Percentiles rank a stretch among this genome's conserved stretches.
Conservation (phyloP, 2,329 filamentous ascomycete species). For the Phoma sp. region DNA sequence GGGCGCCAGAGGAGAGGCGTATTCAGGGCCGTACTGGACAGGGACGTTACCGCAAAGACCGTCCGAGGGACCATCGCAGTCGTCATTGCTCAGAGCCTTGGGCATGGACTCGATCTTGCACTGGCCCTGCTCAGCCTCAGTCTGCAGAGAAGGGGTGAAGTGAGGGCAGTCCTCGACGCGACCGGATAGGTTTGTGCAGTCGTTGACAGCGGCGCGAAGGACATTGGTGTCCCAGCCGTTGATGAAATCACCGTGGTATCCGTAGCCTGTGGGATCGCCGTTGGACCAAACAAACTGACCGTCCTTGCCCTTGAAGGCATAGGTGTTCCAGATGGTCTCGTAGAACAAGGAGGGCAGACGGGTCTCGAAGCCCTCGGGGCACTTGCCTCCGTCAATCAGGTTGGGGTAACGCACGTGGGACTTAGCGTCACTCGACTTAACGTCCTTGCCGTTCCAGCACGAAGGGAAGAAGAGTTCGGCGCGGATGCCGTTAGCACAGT, state of each 20-base stretch:
- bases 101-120: constrained; percentile 70
- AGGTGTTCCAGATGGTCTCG: constrained; percentile 63
- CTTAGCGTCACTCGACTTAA: constrained; percentile 64
- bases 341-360: constrained; percentile 66
- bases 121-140: constrained; percentile 57
- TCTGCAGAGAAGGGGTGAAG: constrained; percentile 66
- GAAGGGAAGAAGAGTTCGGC: constrained; percentile 76
- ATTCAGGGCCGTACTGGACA: constrained; percentile 54
- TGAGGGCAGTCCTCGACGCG: constrained; percentile 74
- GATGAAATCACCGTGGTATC: constrained; percentile 73
- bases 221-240: constrained; percentile 72
- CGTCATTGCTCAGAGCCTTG: constrained; percentile 60
- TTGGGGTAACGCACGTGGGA: constrained; percentile 70
- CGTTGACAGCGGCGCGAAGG: constrained; percentile 71
- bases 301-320: constrained; percentile 57
- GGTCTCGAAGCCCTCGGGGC: constrained; percentile 59
- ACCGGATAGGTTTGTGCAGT: constrained; percentile 75
- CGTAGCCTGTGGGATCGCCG: constrained; percentile 76
- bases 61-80: constrained; percentile 62
- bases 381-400: constrained; percentile 59
- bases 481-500: constrained; percentile 81
- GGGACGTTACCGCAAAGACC: constrained; percentile 71
- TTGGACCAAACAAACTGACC: constrained; percentile 71
- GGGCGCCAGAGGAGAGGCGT: constrained; percentile 42
- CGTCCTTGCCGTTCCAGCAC: constrained; percentile 71